Evolutionary conservation across 257 asterid genomes (phyloP), one percentile per base, ranked within the genome.

Genomic region (Gentiana straminea): DNA sequence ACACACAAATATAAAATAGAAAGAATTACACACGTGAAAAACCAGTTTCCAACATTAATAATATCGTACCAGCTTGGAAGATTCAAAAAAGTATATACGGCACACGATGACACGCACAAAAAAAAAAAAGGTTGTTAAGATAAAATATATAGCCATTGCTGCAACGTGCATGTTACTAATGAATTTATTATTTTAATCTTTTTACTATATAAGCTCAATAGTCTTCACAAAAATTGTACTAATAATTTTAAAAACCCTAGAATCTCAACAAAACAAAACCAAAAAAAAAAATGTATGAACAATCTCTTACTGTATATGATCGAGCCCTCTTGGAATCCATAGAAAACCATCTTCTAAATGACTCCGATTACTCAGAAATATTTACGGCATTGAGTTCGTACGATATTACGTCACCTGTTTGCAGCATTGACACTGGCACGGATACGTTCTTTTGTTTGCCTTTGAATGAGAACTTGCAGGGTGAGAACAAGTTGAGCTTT

Each of bases 341-440:
- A 10, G 62, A 44, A 32, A 38, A 57, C 1, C 62, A 57, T 57
- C 62, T 57, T 57, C 52, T 44, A 15, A 44, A 39, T 33, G 62
- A 57, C 34, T 38, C 36, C 1, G 60, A 55, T 55, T 57, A 13
- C 32, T 41, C 61, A 0, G 62, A 57, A 44, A 3, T 32, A 41
- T 15, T 57, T 44, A 4, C 52, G 2, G 41, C 32, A 33, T 5
- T 45, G 10, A 15, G n/a, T 11, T 11, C 60, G 10, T 13, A 12
- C 32, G 13, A 53, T 8, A 3, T 4, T 4, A 4, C 32, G 3
- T 11, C 44, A 35, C 24, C 46, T 5, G 2, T 2, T 41, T 41
- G 46, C 46, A 4, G 9, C 46, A 41, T 10, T 7, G 46, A 5
- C 12, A 2, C 24, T 24, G 10, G 1, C 46, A 41, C 7, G 9